These are phyloP conservation scores for Schizosaccharomyces osmophilus DNA, from an alignment of 805 yeast genomes.

Conservation along the genomic window DNA sequence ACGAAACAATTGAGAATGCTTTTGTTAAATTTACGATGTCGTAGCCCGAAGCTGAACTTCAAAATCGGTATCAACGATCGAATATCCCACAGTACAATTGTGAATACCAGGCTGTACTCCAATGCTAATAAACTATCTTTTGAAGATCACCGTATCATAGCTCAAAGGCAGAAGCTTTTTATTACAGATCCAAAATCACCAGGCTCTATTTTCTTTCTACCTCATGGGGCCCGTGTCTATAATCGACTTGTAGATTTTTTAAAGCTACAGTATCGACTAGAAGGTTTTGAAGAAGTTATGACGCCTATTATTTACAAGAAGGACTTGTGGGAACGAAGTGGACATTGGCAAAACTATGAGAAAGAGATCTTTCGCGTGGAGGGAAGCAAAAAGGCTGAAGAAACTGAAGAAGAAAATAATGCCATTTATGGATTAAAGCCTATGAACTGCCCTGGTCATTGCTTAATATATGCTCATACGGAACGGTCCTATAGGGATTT, in stretches of 20 bases:
- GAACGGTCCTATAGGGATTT: slow-evolving; percentile 67
- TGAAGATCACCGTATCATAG: slow-evolving; percentile 15
- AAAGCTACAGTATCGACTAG: slow-evolving; percentile 56
- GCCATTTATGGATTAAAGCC: slow-evolving; percentile 53
- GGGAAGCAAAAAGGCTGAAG: slow-evolving; percentile 39
- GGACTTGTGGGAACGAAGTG: slow-evolving; percentile 68
- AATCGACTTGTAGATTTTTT: slow-evolving; percentile 57
- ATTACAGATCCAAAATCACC: slow-evolving; percentile 65
- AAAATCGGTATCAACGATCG: too few species aligned
- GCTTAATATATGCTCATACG: slow-evolving; percentile 49
- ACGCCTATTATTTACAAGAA: slow-evolving; percentile 75
- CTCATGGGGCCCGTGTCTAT: slow-evolving; percentile 75
- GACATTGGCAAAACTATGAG: slow-evolving; percentile 91
- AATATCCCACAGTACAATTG: too few species aligned
- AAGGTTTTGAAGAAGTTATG: slow-evolving; percentile 76
- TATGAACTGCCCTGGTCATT: slow-evolving; percentile 89
- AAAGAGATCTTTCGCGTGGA: slow-evolving; percentile 82
- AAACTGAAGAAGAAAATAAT: slow-evolving; percentile 40
- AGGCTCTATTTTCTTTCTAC: slow-evolving; percentile 76
- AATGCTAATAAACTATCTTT: neutral
- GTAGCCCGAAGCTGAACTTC: too few species aligned
- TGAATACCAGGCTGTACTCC: too few species aligned
- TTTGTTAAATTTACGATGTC: too few species aligned
- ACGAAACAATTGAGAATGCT: too few species aligned
- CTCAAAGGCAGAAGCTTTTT: slow-evolving; percentile 49